Conservation (phyloP, 148 eudicot genomes). For the Rhododendron mucronatum region DNA sequence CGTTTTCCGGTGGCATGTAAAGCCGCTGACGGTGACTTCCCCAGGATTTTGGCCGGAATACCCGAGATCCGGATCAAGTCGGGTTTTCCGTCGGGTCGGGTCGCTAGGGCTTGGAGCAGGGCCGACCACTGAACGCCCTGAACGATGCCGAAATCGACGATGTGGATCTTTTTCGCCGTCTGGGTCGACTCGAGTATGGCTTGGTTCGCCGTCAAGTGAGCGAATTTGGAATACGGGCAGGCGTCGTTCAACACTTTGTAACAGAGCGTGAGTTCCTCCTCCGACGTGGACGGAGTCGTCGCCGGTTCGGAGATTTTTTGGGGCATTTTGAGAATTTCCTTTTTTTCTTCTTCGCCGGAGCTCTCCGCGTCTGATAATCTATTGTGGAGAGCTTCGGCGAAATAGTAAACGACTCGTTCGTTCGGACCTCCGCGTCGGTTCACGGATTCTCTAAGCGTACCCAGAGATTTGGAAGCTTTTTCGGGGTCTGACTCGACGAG, state of each 20-base stretch:
- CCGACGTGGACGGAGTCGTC: slow-evolving; percentile 4
- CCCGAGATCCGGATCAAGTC: slow-evolving; percentile 67
- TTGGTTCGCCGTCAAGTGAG: slow-evolving; percentile 89
- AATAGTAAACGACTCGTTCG: slow-evolving; percentile 57
- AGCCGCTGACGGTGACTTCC: slow-evolving; percentile 35
- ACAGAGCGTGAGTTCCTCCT: slow-evolving; percentile 58
- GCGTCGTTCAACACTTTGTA: slow-evolving; percentile 90
- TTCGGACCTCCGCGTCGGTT: slow-evolving; percentile 47
- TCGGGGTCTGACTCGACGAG: background rate
- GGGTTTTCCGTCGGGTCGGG: slow-evolving; percentile 83
- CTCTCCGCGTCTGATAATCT: slow-evolving; percentile 22
- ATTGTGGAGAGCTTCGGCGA: slow-evolving; percentile 50
- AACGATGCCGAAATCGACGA: slow-evolving; percentile 84
- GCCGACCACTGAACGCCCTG: slow-evolving; percentile 99
- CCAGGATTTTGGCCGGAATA: slow-evolving; percentile 66
- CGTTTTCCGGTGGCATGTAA: slow-evolving; percentile 71
- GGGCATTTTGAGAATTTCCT: background rate
- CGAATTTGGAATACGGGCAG: slow-evolving; percentile 75
- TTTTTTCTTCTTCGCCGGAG: background rate
- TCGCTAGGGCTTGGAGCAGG: slow-evolving; percentile 76
- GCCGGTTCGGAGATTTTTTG: slow-evolving; percentile 10
- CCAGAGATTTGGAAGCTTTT: background rate
- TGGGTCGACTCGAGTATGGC: slow-evolving; percentile 84
- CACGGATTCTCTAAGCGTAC: background rate
- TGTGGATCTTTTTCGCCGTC: slow-evolving; percentile 51